These are phyloP conservation scores for Russula vinacea DNA, from an alignment of 768 basidiomycete genomes.

Conservation along the genomic window DNA sequence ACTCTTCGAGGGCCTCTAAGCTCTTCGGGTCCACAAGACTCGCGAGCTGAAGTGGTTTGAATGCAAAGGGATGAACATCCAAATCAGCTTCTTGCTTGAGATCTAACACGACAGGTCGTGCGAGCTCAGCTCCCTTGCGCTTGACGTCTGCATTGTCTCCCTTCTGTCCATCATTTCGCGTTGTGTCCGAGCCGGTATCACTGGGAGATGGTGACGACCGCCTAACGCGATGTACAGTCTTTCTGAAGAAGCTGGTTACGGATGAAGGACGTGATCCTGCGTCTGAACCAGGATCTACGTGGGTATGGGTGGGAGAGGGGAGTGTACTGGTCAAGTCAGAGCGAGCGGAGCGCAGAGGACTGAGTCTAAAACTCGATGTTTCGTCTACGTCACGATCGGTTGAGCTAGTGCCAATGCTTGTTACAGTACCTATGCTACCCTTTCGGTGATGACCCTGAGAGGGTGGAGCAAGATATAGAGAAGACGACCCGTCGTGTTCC, in stretches of 20 bases:
- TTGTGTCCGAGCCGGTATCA: constrained; percentile 11
- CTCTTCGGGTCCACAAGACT: constrained; percentile 88
- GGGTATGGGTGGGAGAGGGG: constrained; percentile 40
- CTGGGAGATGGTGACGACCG: constrained; percentile 29
- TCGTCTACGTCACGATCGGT: constrained; percentile 34
- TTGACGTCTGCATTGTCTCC: constrained; percentile 26
- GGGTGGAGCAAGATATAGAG: constrained; percentile 49
- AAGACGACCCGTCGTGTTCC: constrained; percentile 49
- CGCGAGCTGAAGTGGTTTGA: constrained; percentile 74
- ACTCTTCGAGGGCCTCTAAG: constrained; percentile 54
- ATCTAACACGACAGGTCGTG: constrained; percentile 34
- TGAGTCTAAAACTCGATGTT: constrained; percentile 25
- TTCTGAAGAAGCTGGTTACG: constrained; percentile 29
- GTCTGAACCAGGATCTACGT: constrained; percentile 41
- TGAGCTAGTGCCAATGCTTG: constrained; percentile 52
- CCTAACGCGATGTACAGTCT: constrained; percentile 13
- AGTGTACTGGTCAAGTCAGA: constrained; percentile 38
- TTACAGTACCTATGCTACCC: constrained; percentile 53
- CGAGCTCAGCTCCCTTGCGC: constrained; percentile 17
- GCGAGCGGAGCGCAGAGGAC: constrained; percentile 31
- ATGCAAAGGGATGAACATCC: constrained; percentile 69
- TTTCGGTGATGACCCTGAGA: constrained; percentile 48
- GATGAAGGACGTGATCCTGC: constrained; percentile 32
- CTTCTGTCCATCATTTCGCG: constrained; percentile 30
- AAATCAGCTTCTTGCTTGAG: constrained; percentile 44